Evolutionary conservation across 768 basidiomycete species (phyloP).

Genomic region (Inosperma sp.): DNA sequence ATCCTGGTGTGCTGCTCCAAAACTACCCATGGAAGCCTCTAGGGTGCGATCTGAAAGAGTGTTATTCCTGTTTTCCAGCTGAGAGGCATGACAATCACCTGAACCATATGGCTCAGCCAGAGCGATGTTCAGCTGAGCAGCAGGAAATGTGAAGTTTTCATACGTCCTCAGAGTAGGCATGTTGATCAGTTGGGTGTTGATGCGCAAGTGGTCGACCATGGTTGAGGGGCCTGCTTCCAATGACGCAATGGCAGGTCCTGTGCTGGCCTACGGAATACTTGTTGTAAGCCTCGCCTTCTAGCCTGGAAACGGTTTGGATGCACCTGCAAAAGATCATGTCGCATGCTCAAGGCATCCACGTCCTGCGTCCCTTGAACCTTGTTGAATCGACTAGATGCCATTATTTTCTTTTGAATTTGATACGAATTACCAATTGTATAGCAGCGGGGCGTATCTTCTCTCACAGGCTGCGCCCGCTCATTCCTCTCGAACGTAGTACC

Average conservation of each 20-base stretch:
- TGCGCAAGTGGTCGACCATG: not conserved
- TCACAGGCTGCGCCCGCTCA: not conserved
- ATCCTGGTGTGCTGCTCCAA: constrained; percentile 1
- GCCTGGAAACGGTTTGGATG: too few species aligned
- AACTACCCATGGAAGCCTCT: not conserved
- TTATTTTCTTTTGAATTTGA: constrained; percentile 1
- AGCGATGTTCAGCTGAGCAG: constrained; percentile 1
- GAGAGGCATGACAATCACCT: not conserved
- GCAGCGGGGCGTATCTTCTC: not conserved
- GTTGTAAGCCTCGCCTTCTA: too few species aligned
- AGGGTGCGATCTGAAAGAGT: not conserved
- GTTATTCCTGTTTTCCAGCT: too few species aligned
- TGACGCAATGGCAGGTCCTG: not conserved
- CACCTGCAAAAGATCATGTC: not conserved
- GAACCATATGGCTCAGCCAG: not conserved
- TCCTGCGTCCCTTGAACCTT: not conserved
- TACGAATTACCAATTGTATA: constrained; percentile 3
- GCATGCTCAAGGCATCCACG: not conserved
- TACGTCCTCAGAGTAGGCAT: not conserved
- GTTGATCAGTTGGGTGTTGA: constrained; percentile 1
- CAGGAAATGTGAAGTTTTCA: not conserved
- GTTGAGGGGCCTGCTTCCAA: not conserved
- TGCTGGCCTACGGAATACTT: not conserved
- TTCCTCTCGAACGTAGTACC: constrained; percentile 1
- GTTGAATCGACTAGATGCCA: not conserved